A percentile compares a stretch with the other conserved stretches of the same genome.
phyloP scores from a whole-genome alignment of 176 grass and related monocot genomes.

The Oryza coarctata region DNA sequence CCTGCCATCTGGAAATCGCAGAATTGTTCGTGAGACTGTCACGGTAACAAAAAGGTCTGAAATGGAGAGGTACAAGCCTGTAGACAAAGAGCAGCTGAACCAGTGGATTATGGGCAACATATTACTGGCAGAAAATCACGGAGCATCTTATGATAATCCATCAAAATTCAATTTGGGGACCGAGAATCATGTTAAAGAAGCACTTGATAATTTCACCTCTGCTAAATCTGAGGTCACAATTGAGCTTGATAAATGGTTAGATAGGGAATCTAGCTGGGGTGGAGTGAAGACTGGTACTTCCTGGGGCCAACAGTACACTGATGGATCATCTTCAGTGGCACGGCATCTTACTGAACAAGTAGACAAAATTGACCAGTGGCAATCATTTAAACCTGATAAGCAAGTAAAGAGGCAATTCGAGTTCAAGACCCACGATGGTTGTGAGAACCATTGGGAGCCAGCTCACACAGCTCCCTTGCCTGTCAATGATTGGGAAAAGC shows the following conservation, averaged over 20 bases:
- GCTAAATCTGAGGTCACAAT: constrained; percentile 17
- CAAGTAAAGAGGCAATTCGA: constrained; percentile 20
- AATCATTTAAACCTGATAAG: background rate
- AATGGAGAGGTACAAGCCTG: constrained; percentile 56
- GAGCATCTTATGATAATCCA: background rate
- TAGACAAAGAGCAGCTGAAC: constrained; percentile 38
- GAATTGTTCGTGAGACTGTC: constrained; percentile 12
- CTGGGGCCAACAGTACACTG: constrained; percentile 43
- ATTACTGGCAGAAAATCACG: constrained; percentile 1
- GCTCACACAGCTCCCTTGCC: background rate
- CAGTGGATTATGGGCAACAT: constrained; percentile 32
- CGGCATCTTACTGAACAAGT: constrained; percentile 9
- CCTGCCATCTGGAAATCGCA: constrained; percentile 34
- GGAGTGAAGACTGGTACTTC: constrained; percentile 30
- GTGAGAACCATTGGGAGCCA: background rate
- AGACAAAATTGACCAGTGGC: constrained; percentile 33
- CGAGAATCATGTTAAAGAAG: background rate
- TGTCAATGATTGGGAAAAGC: constrained; percentile 16
- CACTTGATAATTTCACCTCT: constrained; percentile 29
- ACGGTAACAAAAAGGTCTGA: constrained; percentile 43
- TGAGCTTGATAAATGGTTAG: constrained; percentile 24
- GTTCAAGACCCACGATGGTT: constrained; percentile 7
- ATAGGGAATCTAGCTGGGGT: constrained; percentile 38
- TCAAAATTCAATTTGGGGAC: constrained; percentile 19
- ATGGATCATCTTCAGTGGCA: constrained; percentile 3